A percentile compares a stretch with the other conserved stretches of the same genome.
Conservation (phyloP, 257 asterid genomes). For the Eustoma russellianum region DNA sequence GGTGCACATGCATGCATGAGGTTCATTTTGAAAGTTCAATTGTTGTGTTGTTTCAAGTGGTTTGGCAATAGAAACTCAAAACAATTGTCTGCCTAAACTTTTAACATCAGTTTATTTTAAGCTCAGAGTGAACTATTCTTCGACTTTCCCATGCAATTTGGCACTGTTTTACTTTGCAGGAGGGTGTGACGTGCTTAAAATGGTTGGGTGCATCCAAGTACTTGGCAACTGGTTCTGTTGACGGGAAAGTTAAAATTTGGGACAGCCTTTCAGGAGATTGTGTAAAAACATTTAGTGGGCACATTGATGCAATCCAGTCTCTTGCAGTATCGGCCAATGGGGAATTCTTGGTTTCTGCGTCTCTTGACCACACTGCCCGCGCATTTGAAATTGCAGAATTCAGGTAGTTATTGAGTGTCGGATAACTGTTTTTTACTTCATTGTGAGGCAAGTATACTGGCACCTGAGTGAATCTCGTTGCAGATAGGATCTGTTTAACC, state of each 20-base stretch:
- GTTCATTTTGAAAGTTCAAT: conserved; percentile 17
- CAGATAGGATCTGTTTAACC: too few species aligned
- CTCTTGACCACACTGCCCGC: conserved; percentile 68
- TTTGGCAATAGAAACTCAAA: too few species aligned
- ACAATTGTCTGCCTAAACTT: too few species aligned
- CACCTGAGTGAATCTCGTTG: too few species aligned
- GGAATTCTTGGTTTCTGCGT: conserved; percentile 57
- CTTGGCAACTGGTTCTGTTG: conserved; percentile 63
- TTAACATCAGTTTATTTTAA: background rate
- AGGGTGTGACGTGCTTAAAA: conserved; percentile 53
- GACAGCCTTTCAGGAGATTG: conserved; percentile 75
- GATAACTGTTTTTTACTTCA: too few species aligned
- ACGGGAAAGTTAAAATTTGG: conserved; percentile 75
- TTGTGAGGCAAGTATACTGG: too few species aligned
- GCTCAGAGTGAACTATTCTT: background rate
- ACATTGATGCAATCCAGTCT: conserved; percentile 53
- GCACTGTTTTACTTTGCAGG: conserved; percentile 25
- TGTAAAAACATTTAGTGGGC: conserved; percentile 56
- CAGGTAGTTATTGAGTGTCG: conserved; percentile 10
- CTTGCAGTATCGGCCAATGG: conserved; percentile 42
- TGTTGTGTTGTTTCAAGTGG: background rate
- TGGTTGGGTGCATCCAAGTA: conserved; percentile 59
- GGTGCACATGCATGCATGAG: conserved; percentile 83
- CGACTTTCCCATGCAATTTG: background rate
- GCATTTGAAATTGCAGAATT: conserved; percentile 74